Evolutionary conservation across 2,329 filamentous ascomycete species (phyloP).

Genomic region (Botrytis fabae): DNA sequence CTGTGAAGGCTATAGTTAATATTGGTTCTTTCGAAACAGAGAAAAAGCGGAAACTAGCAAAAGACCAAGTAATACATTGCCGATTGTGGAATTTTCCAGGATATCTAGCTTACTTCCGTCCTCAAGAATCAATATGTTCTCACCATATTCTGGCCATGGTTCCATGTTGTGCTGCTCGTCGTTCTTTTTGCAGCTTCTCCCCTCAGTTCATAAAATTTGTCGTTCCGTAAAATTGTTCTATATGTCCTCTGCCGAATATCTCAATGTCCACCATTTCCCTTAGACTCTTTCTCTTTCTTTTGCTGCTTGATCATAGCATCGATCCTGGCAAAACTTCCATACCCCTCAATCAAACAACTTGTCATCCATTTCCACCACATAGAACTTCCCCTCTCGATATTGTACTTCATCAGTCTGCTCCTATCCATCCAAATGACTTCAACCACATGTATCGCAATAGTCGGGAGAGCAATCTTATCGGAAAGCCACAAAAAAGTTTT

Average conservation of each 20-base stretch:
- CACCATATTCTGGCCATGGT: not conserved
- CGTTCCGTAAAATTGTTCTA: not conserved
- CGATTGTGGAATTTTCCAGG: not conserved
- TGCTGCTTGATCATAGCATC: constrained; percentile 50
- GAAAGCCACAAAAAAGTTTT: constrained; percentile 59
- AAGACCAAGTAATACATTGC: not conserved
- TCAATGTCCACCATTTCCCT: constrained; percentile 15
- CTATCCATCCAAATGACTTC: constrained; percentile 61
- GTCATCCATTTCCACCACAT: constrained; percentile 58
- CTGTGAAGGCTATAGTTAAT: not conserved
- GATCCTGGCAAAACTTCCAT: constrained; percentile 51
- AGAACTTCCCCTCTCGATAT: constrained; percentile 46
- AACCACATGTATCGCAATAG: constrained; percentile 62
- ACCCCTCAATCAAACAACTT: constrained; percentile 56
- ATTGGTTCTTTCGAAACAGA: not conserved
- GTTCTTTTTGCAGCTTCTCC: not conserved
- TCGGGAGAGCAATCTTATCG: constrained; percentile 55
- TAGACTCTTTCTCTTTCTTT: constrained; percentile 44
- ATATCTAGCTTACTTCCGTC: not conserved
- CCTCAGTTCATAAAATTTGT: not conserved
- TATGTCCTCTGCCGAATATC: not conserved
- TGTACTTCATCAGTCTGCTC: constrained; percentile 49
- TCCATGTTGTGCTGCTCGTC: not conserved
- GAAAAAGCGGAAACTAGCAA: not conserved
- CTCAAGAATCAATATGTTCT: not conserved